These are phyloP conservation scores for Zygoascus hellenicus DNA, from an alignment of 1,139 yeast genomes.

Conservation along the genomic window DNA sequence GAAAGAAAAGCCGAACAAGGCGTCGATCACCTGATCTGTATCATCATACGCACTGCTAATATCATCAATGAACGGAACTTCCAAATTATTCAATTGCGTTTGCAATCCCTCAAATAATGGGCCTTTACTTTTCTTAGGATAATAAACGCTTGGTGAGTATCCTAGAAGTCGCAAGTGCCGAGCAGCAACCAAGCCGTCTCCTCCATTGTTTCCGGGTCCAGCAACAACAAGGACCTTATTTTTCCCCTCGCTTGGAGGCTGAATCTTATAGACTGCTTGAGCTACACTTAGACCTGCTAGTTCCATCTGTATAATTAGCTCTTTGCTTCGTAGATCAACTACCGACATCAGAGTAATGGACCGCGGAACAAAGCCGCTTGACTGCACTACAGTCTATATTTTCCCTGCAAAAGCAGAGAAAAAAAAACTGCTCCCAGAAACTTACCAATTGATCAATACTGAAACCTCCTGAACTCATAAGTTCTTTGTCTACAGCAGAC, in stretches of 20 bases:
- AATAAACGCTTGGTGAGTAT: slow-evolving; percentile 56
- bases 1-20: slow-evolving; percentile 91
- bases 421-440: not conserved
- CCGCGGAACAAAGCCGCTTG: not conserved
- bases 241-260: slow-evolving; percentile 43
- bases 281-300: slow-evolving; percentile 94
- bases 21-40: slow-evolving; percentile 58
- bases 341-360: not conserved
- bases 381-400: not conserved
- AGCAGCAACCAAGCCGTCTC: slow-evolving; percentile 95
- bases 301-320: slow-evolving; percentile 55
- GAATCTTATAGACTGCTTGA: slow-evolving; percentile 65
- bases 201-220: slow-evolving; percentile 97
- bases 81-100: slow-evolving; percentile 55
- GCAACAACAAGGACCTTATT: slow-evolving; percentile 60
- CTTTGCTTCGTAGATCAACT: no score
- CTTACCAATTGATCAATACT: slow-evolving; percentile 75
- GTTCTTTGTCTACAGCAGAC: slow-evolving; percentile 70
- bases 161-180: slow-evolving; percentile 82
- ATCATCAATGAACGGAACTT: slow-evolving; percentile 42
- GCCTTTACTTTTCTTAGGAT: slow-evolving; percentile 37
- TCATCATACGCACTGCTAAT: slow-evolving; percentile 25
- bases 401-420: not conserved
- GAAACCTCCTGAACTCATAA: slow-evolving; percentile 79
- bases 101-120: slow-evolving; percentile 39